phyloP scores from a whole-genome alignment of 495 filamentous ascomycete species.

The Penicillium diatomitis region DNA sequence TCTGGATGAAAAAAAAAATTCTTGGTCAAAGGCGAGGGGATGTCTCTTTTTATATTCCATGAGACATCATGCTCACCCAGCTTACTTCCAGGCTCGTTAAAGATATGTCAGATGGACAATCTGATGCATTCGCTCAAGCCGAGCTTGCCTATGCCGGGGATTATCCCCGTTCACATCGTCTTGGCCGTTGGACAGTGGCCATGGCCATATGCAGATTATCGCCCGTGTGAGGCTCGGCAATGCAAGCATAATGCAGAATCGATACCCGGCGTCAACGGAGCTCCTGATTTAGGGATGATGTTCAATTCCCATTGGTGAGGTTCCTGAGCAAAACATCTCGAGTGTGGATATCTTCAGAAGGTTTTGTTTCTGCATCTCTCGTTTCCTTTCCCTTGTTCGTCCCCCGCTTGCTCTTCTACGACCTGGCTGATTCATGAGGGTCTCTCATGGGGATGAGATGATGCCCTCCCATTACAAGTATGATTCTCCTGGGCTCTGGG shows the following conservation, averaged over 20 bases:
- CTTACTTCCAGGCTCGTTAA: neutral
- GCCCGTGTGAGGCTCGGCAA: neutral
- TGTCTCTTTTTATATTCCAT: neutral
- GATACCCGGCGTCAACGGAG: neutral
- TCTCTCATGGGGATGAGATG: too few relatives aligned
- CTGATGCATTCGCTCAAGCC: slow-evolving; percentile 2
- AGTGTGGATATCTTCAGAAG: too few relatives aligned
- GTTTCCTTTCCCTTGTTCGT: too few relatives aligned
- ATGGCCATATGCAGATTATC: neutral
- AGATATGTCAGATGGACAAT: neutral
- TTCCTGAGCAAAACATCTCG: too few relatives aligned
- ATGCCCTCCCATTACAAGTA: too few relatives aligned
- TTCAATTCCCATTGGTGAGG: neutral
- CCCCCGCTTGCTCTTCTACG: too few relatives aligned
- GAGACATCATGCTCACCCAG: neutral
- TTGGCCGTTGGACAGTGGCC: slow-evolving; percentile 1
- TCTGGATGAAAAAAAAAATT: neutral
- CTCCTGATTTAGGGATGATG: neutral
- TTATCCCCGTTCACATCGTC: neutral
- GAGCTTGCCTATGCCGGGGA: neutral
- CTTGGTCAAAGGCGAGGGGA: neutral
- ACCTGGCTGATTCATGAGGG: too few relatives aligned
- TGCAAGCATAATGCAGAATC: neutral
- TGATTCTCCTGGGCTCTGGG: too few relatives aligned
- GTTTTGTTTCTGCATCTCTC: too few relatives aligned